Conservation (phyloP, 805 yeast species). For the Vanderwaltozyma polyspora region DNA sequence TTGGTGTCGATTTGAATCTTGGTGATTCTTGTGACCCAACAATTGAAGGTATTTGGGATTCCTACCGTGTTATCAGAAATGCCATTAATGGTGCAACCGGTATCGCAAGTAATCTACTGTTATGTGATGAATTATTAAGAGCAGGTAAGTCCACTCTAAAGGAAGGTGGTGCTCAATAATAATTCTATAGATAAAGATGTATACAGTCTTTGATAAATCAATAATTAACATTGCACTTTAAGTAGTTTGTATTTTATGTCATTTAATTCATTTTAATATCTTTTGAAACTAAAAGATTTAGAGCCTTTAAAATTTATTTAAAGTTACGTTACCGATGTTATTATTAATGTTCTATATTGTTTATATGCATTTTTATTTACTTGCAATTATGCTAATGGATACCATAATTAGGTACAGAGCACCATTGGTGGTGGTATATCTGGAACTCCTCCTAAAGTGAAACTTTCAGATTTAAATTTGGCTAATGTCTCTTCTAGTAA, state of each 20-base stretch:
- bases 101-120: conserved; percentile 79
- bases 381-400: not conserved
- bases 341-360: not conserved
- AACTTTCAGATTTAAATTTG: conserved; percentile 38
- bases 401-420: conserved; percentile 9
- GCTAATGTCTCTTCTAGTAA: conserved; percentile 34
- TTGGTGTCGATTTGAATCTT: conserved; percentile 79
- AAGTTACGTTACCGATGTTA: no score
- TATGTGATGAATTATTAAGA: conserved; percentile 92
- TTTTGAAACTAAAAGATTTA: no score
- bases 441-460: conserved; percentile 56
- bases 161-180: conserved; percentile 32
- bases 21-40: conserved; percentile 97
- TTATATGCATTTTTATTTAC: conserved; percentile 1
- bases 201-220: no score
- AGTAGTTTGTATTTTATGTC: not conserved
- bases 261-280: no score
- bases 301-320: no score
- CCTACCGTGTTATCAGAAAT: conserved; percentile 86
- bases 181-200: no score
- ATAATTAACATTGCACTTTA: no score
- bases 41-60: conserved; percentile 93
- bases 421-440: conserved; percentile 60
- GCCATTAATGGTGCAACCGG: conserved; percentile 89
- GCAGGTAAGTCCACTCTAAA: conserved; percentile 94